Percentiles rank a stretch among this genome's conserved stretches.
phyloP scores from a whole-genome alignment of 1,284 basidiomycete genomes.

The Moniliella sp. region DNA sequence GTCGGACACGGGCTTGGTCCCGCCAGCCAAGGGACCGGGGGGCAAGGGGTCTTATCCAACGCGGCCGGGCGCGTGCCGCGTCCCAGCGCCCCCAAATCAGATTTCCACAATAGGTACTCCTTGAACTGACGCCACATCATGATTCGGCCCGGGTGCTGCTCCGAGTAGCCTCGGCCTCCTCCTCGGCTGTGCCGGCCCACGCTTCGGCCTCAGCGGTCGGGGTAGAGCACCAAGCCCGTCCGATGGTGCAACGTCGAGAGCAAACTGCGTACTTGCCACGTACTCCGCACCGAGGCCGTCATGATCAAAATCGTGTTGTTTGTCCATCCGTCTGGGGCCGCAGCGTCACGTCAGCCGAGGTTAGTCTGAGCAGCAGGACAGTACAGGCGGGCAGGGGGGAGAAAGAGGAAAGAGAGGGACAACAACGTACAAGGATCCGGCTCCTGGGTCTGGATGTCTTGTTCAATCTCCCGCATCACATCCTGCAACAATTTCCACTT shows the following conservation, averaged over 20 bases:
- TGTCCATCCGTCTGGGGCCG: conserved; percentile 7
- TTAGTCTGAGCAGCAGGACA: too few relatives aligned
- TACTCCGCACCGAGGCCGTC: conserved; percentile 16
- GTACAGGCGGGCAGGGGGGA: too few relatives aligned
- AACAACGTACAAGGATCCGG: too few relatives aligned
- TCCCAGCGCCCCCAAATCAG: too few relatives aligned
- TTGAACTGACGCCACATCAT: conserved; percentile 60
- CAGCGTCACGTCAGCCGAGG: too few relatives aligned
- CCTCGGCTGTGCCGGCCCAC: too few relatives aligned
- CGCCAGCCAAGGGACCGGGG: too few relatives aligned
- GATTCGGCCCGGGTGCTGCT: conserved; percentile 24
- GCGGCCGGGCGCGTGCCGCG: too few relatives aligned
- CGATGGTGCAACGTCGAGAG: conserved; percentile 13
- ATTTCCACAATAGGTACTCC: conserved; percentile 66
- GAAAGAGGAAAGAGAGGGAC: too few relatives aligned
- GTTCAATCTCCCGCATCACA: conserved; percentile 73
- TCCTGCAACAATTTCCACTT: conserved; percentile 77
- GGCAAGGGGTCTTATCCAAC: too few relatives aligned
- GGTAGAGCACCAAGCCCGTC: background rate
- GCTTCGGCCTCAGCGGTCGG: too few relatives aligned
- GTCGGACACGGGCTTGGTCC: background rate
- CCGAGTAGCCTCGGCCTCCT: background rate
- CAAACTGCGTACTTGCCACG: conserved; percentile 18
- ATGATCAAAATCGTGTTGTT: conserved; percentile 28
- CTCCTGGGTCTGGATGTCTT: conserved; percentile 45